These are phyloP conservation scores for Yamadazyma triangularis DNA, from an alignment of 1,139 yeast genomes.

Conservation along the genomic window DNA sequence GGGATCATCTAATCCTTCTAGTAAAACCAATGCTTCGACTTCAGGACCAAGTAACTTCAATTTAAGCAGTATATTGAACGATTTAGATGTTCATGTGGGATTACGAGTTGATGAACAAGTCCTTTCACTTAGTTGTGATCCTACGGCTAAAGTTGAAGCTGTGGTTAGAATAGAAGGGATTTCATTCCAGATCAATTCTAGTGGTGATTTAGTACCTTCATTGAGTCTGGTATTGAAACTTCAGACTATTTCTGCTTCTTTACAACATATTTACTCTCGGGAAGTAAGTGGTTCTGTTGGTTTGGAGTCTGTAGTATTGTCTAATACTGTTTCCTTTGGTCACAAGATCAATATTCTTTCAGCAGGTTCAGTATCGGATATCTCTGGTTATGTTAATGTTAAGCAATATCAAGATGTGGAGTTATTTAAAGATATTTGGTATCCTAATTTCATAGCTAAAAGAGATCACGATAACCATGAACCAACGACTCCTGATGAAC, in stretches of 20 bases:
- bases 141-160: constrained; percentile 89
- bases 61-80: constrained; percentile 37
- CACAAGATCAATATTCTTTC: constrained; percentile 39
- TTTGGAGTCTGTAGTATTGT: constrained; percentile 47
- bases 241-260: constrained; percentile 56
- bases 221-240: constrained; percentile 38
- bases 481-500: constrained; percentile 2
- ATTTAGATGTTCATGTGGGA: constrained; percentile 61
- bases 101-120: constrained; percentile 68
- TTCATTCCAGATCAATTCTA: constrained; percentile 53
- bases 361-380: constrained; percentile 52
- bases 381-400: constrained; percentile 63
- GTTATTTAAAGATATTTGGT: constrained; percentile 83
- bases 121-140: constrained; percentile 80
- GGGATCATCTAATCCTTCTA: constrained; percentile 1
- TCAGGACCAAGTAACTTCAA: constrained; percentile 19
- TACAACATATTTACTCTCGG: constrained; percentile 88
- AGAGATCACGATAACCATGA: constrained; percentile 5
- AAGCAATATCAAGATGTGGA: constrained; percentile 86
- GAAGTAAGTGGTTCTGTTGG: constrained; percentile 76
- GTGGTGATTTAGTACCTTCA: constrained; percentile 20
- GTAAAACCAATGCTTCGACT: constrained; percentile 1
- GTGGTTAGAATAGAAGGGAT: constrained; percentile 69
- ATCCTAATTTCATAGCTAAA: constrained; percentile 31
- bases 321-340: constrained; percentile 34